These are phyloP conservation scores for Pseudogymnoascus pannorum DNA, from an alignment of 2,329 filamentous ascomycete genomes.

Conservation along the genomic window DNA sequence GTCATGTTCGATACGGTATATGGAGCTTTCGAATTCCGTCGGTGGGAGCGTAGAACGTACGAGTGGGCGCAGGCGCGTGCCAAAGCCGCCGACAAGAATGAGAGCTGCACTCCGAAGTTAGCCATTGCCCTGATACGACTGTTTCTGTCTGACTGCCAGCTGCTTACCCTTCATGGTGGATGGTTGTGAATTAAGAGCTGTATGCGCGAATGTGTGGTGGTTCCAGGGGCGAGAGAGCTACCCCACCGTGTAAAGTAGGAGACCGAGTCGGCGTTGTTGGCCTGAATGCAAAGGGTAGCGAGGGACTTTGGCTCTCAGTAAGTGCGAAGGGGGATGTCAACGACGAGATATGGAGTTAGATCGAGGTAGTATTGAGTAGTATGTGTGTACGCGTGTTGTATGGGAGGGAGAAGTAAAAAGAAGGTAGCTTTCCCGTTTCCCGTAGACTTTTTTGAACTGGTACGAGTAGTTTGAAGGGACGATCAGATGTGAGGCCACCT, in stretches of 20 bases:
- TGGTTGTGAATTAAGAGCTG: slow-evolving; percentile 12
- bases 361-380: background rate
- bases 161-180: slow-evolving; percentile 29
- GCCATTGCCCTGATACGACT: slow-evolving; percentile 10
- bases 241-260: background rate
- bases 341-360: background rate
- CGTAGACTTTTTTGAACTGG: background rate
- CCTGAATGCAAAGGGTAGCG: background rate
- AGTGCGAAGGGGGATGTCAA: slow-evolving; percentile 2
- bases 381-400: background rate
- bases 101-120: slow-evolving; percentile 54
- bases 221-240: slow-evolving; percentile 7
- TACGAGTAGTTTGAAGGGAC: slow-evolving; percentile 1
- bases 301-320: background rate
- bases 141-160: background rate
- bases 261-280: background rate
- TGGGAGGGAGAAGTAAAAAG: background rate
- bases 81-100: slow-evolving; percentile 98
- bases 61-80: slow-evolving; percentile 92
- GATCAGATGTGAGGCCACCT: slow-evolving; percentile 8
- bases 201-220: background rate
- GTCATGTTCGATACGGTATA: slow-evolving; percentile 3
- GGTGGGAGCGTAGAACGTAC: slow-evolving; percentile 58
- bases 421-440: slow-evolving; percentile 1
- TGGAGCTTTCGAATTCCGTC: slow-evolving; percentile 1